These are phyloP conservation scores for Aurantiochytrium sp. DNA, from an alignment of 108 stramenopile genomes.

Conservation along the genomic window DNA sequence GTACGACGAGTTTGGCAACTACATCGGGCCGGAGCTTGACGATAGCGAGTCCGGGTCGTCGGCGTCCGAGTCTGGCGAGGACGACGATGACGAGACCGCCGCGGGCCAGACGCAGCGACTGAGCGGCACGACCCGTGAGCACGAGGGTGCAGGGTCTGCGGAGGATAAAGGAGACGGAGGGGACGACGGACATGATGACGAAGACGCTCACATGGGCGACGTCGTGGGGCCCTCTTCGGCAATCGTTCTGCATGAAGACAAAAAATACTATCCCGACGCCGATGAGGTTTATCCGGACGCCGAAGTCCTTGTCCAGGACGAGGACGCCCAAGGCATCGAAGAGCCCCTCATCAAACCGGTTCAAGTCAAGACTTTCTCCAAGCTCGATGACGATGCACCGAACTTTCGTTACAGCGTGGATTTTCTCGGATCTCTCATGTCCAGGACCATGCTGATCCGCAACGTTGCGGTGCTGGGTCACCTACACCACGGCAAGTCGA, in stretches of 20 bases:
- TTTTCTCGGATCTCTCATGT: slow-evolving; percentile 40
- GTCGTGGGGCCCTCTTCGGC: slow-evolving; percentile 35
- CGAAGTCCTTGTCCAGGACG: slow-evolving; percentile 88
- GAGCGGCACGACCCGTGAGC: slow-evolving; percentile 19
- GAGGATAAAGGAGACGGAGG: slow-evolving; percentile 39
- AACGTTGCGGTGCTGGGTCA: slow-evolving; percentile 84
- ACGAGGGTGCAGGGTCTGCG: slow-evolving; percentile 63
- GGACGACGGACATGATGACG: background rate
- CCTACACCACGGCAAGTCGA: slow-evolving; percentile 90
- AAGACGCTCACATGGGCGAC: background rate
- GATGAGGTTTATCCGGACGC: slow-evolving; percentile 77
- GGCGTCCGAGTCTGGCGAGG: background rate
- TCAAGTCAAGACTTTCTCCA: slow-evolving; percentile 57
- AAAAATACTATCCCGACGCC: slow-evolving; percentile 95
- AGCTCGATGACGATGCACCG: slow-evolving; percentile 38
- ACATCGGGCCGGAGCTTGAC: slow-evolving; percentile 95
- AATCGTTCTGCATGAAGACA: slow-evolving; percentile 97
- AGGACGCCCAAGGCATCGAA: slow-evolving; percentile 93
- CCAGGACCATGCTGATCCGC: slow-evolving; percentile 49
- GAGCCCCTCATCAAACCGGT: slow-evolving; percentile 92
- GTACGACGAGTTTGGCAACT: slow-evolving; percentile 99
- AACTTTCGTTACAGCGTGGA: slow-evolving; percentile 27
- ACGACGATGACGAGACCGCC: slow-evolving; percentile 18
- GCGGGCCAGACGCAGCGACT: background rate
- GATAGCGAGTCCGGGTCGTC: slow-evolving; percentile 35